A percentile compares a stretch with the other conserved stretches of the same genome.
These are phyloP conservation scores for Paramecium primaurelia DNA, from an alignment of 73 alveolate species.

Conservation along the genomic window DNA sequence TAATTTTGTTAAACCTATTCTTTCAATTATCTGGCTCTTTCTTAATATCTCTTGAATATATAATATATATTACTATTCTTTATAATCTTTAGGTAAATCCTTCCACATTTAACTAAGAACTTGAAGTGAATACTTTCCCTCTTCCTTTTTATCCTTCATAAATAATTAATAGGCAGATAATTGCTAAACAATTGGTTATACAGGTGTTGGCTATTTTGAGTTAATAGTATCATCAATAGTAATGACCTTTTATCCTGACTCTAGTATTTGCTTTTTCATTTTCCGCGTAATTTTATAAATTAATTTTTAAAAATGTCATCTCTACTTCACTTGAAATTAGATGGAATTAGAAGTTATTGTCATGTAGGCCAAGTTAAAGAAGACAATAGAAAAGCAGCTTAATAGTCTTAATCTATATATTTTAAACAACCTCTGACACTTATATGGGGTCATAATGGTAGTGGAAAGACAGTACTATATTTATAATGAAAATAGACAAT, in stretches of 20 bases:
- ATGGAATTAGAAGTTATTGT: slow-evolving; percentile 45
- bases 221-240: neutral
- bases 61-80: neutral
- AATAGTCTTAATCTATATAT: neutral
- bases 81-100: neutral
- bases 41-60: slow-evolving; percentile 15
- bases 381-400: neutral
- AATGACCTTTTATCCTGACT: neutral
- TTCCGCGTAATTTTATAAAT: slow-evolving; percentile 15
- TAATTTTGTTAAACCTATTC: neutral
- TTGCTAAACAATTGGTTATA: neutral
- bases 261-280: neutral
- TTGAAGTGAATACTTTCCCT: neutral
- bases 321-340: slow-evolving; percentile 38
- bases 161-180: neutral
- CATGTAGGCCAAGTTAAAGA: slow-evolving; percentile 4
- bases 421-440: slow-evolving; percentile 73
- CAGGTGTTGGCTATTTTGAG: neutral
- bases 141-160: neutral
- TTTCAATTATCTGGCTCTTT: neutral
- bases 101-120: neutral
- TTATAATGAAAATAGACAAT: slow-evolving; percentile 66
- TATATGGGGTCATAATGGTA: slow-evolving; percentile 96
- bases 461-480: slow-evolving; percentile 87
- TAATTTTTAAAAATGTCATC: slow-evolving; percentile 10